These are phyloP conservation scores for Candida manassasensis DNA, from an alignment of 805 yeast species.

Conservation along the genomic window DNA sequence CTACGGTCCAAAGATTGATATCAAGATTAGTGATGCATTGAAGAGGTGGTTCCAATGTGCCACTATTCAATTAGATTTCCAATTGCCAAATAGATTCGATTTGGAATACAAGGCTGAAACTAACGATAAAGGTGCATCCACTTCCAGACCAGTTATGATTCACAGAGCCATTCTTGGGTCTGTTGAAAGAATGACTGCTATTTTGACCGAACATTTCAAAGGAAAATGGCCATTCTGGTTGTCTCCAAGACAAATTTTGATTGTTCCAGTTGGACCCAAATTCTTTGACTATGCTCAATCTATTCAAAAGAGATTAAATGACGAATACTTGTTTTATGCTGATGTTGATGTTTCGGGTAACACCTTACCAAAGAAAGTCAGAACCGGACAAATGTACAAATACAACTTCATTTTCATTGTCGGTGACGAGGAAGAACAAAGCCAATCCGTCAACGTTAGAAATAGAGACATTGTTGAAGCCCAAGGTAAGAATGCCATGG, in stretches of 20 bases:
- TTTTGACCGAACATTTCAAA: constrained; percentile 94
- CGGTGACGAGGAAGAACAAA: constrained; percentile 87
- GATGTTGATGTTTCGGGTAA: constrained; percentile 93
- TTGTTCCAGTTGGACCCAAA: constrained; percentile 95
- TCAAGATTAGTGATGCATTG: constrained; percentile 90
- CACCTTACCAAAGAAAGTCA: constrained; percentile 96
- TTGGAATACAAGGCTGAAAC: constrained; percentile 70
- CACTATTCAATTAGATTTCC: constrained; percentile 97
- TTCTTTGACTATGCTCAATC: constrained; percentile 85
- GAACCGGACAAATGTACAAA: constrained; percentile 91
- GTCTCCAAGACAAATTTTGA: constrained; percentile 96
- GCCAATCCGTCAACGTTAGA: constrained; percentile 85
- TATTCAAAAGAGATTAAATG: constrained; percentile 60
- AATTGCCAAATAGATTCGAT: constrained; percentile 90
- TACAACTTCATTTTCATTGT: constrained; percentile 96
- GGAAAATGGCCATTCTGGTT: constrained; percentile 99
- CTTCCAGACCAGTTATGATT: constrained; percentile 94
- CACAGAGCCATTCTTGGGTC: constrained; percentile 99
- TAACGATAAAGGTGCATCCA: constrained; percentile 53
- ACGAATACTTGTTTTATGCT: constrained; percentile 76
- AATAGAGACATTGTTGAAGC: constrained; percentile 91
- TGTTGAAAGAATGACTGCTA: constrained; percentile 98
- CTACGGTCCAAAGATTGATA: constrained; percentile 94
- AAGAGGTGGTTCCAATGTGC: constrained; percentile 99
- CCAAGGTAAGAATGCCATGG: constrained; percentile 88